Conservation (phyloP, 2,329 filamentous ascomycete species). For the Epichloe hybrida region DNA sequence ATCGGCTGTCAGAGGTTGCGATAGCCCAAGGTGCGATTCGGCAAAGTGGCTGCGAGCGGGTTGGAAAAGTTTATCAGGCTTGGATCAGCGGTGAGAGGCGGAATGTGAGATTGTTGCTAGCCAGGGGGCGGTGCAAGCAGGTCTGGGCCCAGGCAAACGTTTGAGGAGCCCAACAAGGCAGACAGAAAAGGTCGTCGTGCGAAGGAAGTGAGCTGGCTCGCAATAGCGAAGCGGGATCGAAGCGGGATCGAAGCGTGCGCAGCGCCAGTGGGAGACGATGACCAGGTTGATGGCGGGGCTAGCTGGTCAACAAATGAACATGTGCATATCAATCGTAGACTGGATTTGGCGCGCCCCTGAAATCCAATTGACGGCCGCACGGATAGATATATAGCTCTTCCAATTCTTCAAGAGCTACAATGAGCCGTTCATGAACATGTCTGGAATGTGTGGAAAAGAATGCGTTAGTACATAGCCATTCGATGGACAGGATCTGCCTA, state of each 20-base stretch:
- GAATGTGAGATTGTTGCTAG: not conserved
- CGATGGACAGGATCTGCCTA: no score
- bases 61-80: not conserved
- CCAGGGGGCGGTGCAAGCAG: not conserved
- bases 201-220: not conserved
- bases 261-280: not conserved
- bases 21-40: not conserved
- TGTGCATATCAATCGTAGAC: not conserved
- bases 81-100: slow-evolving; percentile 2
- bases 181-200: not conserved
- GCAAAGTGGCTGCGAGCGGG: slow-evolving; percentile 1
- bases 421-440: no score
- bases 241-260: not conserved
- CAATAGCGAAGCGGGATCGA: not conserved
- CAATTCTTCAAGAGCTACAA: no score
- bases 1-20: not conserved
- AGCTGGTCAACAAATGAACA: not conserved
- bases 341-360: not conserved
- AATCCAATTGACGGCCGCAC: not conserved
- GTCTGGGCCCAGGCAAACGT: not conserved
- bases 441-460: no score
- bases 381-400: no score
- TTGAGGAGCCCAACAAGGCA: not conserved
- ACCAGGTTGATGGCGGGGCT: slow-evolving; percentile 2
- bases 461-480: no score